A percentile compares a stretch with the other conserved stretches of the same genome.
phyloP scores from a whole-genome alignment of 208 protist species.

The Acanthamoeba castellanii region DNA sequence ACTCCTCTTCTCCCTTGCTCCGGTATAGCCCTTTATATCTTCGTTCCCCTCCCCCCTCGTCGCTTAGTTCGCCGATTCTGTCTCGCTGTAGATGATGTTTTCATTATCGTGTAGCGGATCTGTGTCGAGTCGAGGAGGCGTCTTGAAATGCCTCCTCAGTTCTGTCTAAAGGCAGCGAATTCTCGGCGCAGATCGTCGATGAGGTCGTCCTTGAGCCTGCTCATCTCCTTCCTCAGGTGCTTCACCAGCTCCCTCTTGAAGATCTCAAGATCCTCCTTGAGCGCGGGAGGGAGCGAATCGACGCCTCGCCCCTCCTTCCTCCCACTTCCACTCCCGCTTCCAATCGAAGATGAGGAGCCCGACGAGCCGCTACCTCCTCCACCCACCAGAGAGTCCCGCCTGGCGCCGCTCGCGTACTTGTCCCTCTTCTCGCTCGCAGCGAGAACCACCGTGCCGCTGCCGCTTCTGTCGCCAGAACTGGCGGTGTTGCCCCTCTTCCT shows the following conservation, averaged over 20 bases:
- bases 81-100: no score
- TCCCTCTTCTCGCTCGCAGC: neutral
- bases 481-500: neutral
- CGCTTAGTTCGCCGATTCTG: no score
- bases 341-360: neutral
- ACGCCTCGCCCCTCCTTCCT: neutral
- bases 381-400: neutral
- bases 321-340: neutral
- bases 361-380: no score
- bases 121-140: no score
- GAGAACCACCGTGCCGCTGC: neutral
- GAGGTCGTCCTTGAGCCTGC: neutral
- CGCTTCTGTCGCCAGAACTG: neutral
- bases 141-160: neutral
- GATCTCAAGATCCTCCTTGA: constrained; percentile 47
- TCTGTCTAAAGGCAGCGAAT: neutral
- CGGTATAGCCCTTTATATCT: no score
- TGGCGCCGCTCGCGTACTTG: neutral
- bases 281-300: neutral
- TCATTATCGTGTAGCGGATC: no score
- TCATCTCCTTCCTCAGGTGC: constrained; percentile 34
- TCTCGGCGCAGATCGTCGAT: constrained; percentile 36
- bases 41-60: no score
- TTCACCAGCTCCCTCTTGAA: constrained; percentile 29
- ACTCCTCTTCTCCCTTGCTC: no score